These are phyloP conservation scores for Tricholoma terreum DNA, from an alignment of 768 basidiomycete genomes.

Conservation along the genomic window DNA sequence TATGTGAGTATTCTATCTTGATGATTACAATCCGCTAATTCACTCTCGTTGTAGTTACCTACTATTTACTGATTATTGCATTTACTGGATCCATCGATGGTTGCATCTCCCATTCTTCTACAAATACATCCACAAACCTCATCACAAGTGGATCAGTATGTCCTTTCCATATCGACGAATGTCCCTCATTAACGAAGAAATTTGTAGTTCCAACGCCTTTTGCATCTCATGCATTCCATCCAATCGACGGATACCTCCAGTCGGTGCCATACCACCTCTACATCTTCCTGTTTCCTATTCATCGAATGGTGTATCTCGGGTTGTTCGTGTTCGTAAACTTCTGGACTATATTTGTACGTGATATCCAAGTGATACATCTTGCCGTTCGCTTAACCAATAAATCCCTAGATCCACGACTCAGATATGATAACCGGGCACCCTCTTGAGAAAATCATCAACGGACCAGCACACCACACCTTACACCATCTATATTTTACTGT, in stretches of 20 bases:
- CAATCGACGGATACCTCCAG: conserved; percentile 90
- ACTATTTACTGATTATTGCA: conserved; percentile 85
- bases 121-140: conserved; percentile 93
- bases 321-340: conserved; percentile 92
- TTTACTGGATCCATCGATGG: conserved; percentile 96
- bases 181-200: conserved; percentile 5
- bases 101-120: conserved; percentile 85
- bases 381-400: neutral
- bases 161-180: conserved; percentile 15
- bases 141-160: conserved; percentile 98
- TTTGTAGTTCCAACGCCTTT: conserved; percentile 90
- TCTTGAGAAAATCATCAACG: conserved; percentile 89
- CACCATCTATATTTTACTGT: conserved; percentile 97
- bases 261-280: conserved; percentile 95
- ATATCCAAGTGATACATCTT: neutral
- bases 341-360: conserved; percentile 88
- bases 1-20: conserved; percentile 45
- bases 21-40: neutral
- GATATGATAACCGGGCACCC: conserved; percentile 96
- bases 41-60: conserved; percentile 51
- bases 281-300: conserved; percentile 86
- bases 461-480: conserved; percentile 96
- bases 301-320: conserved; percentile 77
- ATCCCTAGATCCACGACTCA: conserved; percentile 87
- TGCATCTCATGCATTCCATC: conserved; percentile 97